A percentile compares a stretch with the other conserved stretches of the same genome.
Conservation (phyloP, 768 basidiomycete species). For the Gloeostereum incarnatum region DNA sequence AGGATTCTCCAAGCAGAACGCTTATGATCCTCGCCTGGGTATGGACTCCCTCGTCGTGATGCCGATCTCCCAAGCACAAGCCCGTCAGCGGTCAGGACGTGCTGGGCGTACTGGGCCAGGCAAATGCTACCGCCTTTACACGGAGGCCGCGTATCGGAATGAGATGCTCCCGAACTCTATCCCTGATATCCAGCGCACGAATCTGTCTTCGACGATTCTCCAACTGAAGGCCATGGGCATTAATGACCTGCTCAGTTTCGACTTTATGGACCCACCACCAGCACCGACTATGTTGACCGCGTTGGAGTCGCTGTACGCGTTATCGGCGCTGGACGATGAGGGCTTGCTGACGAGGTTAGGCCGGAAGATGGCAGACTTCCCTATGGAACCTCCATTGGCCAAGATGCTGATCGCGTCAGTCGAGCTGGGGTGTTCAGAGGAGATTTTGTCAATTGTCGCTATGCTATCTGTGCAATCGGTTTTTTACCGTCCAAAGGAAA, state of each 20-base stretch:
- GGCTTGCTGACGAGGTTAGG: constrained; percentile 90
- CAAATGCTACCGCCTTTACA: constrained; percentile 96
- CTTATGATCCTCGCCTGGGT: constrained; percentile 92
- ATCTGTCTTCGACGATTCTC: constrained; percentile 85
- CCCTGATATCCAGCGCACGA: constrained; percentile 95
- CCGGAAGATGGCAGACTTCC: constrained; percentile 99
- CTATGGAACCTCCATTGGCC: constrained; percentile 91
- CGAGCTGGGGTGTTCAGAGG: constrained; percentile 95
- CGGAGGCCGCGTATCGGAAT: constrained; percentile 96
- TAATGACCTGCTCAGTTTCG: constrained; percentile 95
- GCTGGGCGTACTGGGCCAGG: constrained; percentile 98
- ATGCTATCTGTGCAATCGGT: constrained; percentile 97
- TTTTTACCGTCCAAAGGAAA: constrained; percentile 99
- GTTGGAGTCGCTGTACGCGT: constrained; percentile 86
- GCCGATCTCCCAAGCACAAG: constrained; percentile 98
- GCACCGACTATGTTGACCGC: constrained; percentile 96
- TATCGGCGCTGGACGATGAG: constrained; percentile 95
- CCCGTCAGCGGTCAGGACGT: constrained; percentile 90
- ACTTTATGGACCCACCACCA: constrained; percentile 99
- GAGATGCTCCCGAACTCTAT: constrained; percentile 98
- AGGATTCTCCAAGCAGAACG: constrained; percentile 98
- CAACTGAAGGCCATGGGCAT: constrained; percentile 99
- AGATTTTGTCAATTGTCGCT: constrained; percentile 93
- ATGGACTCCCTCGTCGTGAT: constrained; percentile 99
- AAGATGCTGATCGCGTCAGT: constrained; percentile 99